Evolutionary conservation across 2,329 filamentous ascomycete species (phyloP), one percentile per base, ranked within the genome.

Genomic region (Magnaporthiopsis poae): DNA sequence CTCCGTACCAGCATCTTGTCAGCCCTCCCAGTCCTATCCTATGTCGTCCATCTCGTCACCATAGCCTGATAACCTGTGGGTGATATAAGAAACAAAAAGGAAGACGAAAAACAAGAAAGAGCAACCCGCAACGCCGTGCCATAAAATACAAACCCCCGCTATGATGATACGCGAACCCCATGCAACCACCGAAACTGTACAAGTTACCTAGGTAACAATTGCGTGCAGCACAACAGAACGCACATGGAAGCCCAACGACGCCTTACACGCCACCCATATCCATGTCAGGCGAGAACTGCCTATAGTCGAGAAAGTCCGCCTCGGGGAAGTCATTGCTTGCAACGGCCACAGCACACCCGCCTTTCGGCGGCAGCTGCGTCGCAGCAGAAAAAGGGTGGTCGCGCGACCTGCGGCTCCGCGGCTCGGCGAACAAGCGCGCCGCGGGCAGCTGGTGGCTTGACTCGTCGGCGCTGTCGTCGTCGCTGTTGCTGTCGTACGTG

Each of bases 281-380:
- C 62, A 79, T 74, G 33, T 79, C 75, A 15, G 70, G 71, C 39
- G 72, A 70, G 59, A 68, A 61, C 9, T 69, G 65, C 46, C 65
- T 69, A 1, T 75, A 79, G 66, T 86, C 84, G 65, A 88, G 74
- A 68, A 92, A 92, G 0, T 84, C 81, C 0, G 89, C 89, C 67
- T 92, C 89, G 67, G 84, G 87, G 74, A 91, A 91, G 73, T 91
- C 88, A 65, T 72, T 87, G 65, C 71, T 62, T 9, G 59, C 64
- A 68, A 67, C 78, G 0, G 77, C 70, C 5, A 74, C 74, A 69
- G 76, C 75, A 69, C 73, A 52, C 13, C 66, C 67, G 67, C 66
- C 66, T 65, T 66, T 35, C 5, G 25, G 15, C 35, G 12, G 27
- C 18, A 12, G 29, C 15, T 36, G 21, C 2, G 52, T 29, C 29